phyloP scores from a whole-genome alignment of 495 filamentous ascomycete genomes.

The Aspergillus sclerotioniger region DNA sequence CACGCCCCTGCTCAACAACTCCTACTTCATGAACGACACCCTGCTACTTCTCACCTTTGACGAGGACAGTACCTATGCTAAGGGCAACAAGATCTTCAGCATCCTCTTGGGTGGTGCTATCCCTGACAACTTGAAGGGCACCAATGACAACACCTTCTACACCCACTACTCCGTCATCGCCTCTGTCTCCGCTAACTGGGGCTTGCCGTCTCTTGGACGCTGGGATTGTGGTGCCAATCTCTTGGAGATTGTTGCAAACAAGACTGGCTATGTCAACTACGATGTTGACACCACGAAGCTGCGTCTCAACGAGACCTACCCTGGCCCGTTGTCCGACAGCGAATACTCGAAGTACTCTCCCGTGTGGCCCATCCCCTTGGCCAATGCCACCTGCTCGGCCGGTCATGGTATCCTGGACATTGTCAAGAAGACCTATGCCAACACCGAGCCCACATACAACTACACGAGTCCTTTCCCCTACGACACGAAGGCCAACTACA shows the following conservation, averaged over 20 bases:
- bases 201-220: constrained; percentile 62
- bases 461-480: constrained; percentile 47
- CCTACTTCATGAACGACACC: constrained; percentile 67
- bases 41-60: constrained; percentile 69
- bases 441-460: constrained; percentile 35
- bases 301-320: constrained; percentile 47
- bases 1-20: constrained; percentile 58
- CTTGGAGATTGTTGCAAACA: constrained; percentile 58
- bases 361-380: constrained; percentile 43
- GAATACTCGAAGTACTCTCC: constrained; percentile 33
- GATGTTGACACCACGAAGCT: constrained; percentile 42
- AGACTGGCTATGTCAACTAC: constrained; percentile 56
- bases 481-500: constrained; percentile 32
- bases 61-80: constrained; percentile 57
- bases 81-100: constrained; percentile 55
- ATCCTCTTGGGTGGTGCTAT: constrained; percentile 68
- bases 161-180: constrained; percentile 69
- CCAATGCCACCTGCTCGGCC: constrained; percentile 40
- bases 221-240: constrained; percentile 73
- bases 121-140: constrained; percentile 54
- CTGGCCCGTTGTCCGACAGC: constrained; percentile 43
- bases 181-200: constrained; percentile 67
- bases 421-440: constrained; percentile 41
- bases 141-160: constrained; percentile 65
- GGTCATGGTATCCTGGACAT: constrained; percentile 45